Percentiles rank a stretch among this genome's conserved stretches.
These are phyloP conservation scores for Blastobotrys raffinosifermentans DNA, from an alignment of 1,139 yeast species.

Conservation along the genomic window DNA sequence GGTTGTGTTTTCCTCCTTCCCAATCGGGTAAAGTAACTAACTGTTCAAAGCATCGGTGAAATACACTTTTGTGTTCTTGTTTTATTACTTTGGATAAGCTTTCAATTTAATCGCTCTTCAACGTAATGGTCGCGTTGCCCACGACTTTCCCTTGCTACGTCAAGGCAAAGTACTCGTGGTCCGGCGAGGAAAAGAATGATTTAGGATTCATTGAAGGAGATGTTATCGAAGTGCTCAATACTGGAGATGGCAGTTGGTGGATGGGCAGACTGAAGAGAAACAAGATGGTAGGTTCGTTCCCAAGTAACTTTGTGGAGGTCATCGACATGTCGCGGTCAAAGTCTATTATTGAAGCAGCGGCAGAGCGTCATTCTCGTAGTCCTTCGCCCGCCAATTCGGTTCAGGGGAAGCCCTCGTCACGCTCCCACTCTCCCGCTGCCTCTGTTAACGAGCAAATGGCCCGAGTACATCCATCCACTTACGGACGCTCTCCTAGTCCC, in stretches of 20 bases:
- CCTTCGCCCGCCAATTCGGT: conserved; percentile 1
- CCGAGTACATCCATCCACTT: background rate
- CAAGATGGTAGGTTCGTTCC: conserved; percentile 79
- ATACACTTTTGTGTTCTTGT: too few species aligned
- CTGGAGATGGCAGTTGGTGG: conserved; percentile 92
- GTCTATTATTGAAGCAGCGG: background rate
- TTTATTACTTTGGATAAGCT: too few species aligned
- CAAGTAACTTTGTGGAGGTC: conserved; percentile 75
- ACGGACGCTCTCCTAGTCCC: background rate
- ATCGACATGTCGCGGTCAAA: conserved; percentile 18
- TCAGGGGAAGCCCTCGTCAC: background rate
- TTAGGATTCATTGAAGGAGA: conserved; percentile 93
- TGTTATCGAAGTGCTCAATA: conserved; percentile 69
- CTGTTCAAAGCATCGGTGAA: too few species aligned
- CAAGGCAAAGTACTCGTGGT: conserved; percentile 79
- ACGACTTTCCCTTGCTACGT: conserved; percentile 56
- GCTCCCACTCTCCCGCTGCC: background rate
- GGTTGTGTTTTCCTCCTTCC: too few species aligned
- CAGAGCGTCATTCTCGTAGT: conserved; percentile 1
- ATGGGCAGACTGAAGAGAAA: conserved; percentile 76
- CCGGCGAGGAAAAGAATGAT: conserved; percentile 78
- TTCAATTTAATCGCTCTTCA: too few species aligned
- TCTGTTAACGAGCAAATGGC: background rate
- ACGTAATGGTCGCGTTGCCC: too few species aligned
- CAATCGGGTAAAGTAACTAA: too few species aligned